phyloP scores from a whole-genome alignment of 169 alveolate genomes.

The Plasmodium ovale region DNA sequence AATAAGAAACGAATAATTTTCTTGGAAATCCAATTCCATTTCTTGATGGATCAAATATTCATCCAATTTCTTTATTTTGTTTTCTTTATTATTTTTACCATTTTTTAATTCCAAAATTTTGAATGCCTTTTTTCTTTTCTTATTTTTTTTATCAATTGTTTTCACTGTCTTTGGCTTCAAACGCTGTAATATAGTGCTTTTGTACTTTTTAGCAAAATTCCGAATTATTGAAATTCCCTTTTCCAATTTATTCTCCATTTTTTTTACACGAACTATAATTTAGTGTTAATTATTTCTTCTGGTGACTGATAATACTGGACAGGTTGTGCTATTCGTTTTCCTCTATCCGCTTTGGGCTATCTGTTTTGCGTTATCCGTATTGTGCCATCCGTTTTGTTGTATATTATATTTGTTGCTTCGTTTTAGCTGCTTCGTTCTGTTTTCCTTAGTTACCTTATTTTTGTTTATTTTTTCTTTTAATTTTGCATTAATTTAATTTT shows the following conservation, averaged over 20 bases:
- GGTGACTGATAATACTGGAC: no score
- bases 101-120: conserved; percentile 10
- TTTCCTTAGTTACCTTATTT: no score
- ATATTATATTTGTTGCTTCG: no score
- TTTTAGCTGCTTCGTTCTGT: no score
- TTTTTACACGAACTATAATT: neutral
- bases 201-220: conserved; percentile 42
- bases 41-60: conserved; percentile 49
- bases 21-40: conserved; percentile 52
- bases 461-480: no score
- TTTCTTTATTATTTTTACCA: conserved; percentile 23
- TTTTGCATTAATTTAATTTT: no score
- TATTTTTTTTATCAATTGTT: conserved; percentile 49
- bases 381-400: no score
- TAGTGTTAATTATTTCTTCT: neutral
- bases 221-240: conserved; percentile 40
- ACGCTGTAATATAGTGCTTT: conserved; percentile 8
- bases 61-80: conserved; percentile 39
- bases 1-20: conserved; percentile 40
- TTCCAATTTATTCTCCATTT: conserved; percentile 52
- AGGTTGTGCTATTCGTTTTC: no score
- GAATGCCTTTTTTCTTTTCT: neutral
- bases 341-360: no score
- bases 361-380: no score
- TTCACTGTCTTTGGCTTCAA: conserved; percentile 24